Evolutionary conservation across 768 basidiomycete genomes (phyloP).

Genomic region (Ramaria rubella): DNA sequence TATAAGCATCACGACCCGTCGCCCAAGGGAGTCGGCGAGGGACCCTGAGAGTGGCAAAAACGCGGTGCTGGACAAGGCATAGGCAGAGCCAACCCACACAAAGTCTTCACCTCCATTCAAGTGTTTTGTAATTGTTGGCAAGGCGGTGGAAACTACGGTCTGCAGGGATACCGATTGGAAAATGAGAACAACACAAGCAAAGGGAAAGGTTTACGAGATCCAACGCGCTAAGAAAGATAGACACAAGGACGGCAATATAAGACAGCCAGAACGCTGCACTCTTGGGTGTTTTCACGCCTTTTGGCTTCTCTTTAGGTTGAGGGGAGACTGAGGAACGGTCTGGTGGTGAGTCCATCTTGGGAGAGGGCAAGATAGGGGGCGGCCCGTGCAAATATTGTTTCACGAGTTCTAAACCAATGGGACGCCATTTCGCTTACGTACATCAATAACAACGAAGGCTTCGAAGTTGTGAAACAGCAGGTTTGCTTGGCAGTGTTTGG

Average conservation of each 20-base stretch:
- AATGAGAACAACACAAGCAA: not conserved
- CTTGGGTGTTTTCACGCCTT: too few species aligned
- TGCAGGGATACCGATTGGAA: not conserved
- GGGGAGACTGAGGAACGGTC: too few species aligned
- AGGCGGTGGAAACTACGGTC: slow-evolving; percentile 15
- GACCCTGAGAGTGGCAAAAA: slow-evolving; percentile 35
- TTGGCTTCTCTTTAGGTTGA: too few species aligned
- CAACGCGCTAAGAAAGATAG: not conserved
- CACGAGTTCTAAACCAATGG: too few species aligned
- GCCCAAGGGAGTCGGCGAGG: slow-evolving; percentile 35
- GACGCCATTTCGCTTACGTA: too few species aligned
- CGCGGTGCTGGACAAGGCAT: slow-evolving; percentile 35
- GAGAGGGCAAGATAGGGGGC: too few species aligned
- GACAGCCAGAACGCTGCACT: not conserved
- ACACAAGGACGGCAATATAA: not conserved
- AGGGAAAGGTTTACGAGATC: not conserved
- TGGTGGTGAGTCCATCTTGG: too few species aligned
- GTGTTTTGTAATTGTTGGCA: slow-evolving; percentile 14
- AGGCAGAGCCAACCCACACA: slow-evolving; percentile 42
- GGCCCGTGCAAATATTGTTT: too few species aligned
- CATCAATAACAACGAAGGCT: too few species aligned
- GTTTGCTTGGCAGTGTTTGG: too few species aligned
- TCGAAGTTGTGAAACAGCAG: too few species aligned
- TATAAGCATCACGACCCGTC: slow-evolving; percentile 26
- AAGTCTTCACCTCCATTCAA: slow-evolving; percentile 27